A percentile compares a stretch with the other conserved stretches of the same genome.
phyloP scores from a whole-genome alignment of 352 stramenopile genomes.

The Aphanomyces stellatus region DNA sequence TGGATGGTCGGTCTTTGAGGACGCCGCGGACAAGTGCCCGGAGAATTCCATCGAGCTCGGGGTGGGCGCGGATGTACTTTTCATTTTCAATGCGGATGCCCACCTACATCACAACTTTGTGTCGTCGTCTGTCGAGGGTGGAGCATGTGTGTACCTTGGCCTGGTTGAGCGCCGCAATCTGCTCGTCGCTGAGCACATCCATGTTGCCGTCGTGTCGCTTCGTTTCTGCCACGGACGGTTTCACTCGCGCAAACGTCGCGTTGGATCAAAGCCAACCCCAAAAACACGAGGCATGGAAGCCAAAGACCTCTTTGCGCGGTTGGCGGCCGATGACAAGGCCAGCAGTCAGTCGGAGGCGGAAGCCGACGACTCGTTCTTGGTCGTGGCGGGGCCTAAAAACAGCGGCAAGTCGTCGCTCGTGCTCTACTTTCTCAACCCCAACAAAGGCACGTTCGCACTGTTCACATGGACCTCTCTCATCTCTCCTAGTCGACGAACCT shows the following conservation, averaged over 20 bases:
- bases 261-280: background rate
- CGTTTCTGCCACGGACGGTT: background rate
- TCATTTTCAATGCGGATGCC: slow-evolving; percentile 76
- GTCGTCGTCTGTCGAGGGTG: background rate
- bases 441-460: slow-evolving; percentile 28
- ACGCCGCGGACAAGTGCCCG: slow-evolving; percentile 47
- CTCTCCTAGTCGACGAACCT: slow-evolving; percentile 53
- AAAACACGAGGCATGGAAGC: background rate
- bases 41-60: slow-evolving; percentile 47
- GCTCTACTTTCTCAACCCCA: slow-evolving; percentile 50
- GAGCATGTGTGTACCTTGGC: slow-evolving; percentile 33
- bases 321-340: background rate
- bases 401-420: slow-evolving; percentile 80
- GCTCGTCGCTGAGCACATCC: slow-evolving; percentile 49
- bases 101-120: slow-evolving; percentile 27
- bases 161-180: slow-evolving; percentile 55
- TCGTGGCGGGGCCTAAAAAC: slow-evolving; percentile 53
- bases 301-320: slow-evolving; percentile 12
- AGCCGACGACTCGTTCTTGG: slow-evolving; percentile 61
- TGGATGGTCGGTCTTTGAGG: slow-evolving; percentile 38
- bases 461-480: background rate
- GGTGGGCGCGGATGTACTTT: slow-evolving; percentile 58
- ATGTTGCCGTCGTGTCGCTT: background rate
- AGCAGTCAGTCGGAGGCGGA: slow-evolving; percentile 22
- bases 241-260: background rate